Percentiles rank a stretch among this genome's conserved stretches.
Conservation (phyloP, 805 yeast species). For the Metahyphopichia silvanorum region DNA sequence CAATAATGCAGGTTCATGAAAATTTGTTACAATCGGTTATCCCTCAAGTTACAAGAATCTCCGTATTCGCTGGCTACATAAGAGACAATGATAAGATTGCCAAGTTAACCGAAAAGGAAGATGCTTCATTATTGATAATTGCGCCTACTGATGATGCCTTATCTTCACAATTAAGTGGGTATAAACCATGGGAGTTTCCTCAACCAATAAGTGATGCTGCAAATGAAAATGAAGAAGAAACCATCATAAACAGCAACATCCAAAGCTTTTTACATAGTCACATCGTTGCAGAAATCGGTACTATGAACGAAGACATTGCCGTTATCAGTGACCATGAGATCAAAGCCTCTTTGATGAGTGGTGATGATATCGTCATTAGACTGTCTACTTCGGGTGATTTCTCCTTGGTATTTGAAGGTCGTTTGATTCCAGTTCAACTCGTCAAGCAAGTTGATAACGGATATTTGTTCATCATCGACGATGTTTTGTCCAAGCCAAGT, state of each 20-base stretch:
- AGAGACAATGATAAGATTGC: slow-evolving; percentile 57
- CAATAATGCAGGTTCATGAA: slow-evolving; percentile 3
- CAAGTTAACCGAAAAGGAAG: slow-evolving; percentile 42
- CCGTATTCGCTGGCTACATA: slow-evolving; percentile 67
- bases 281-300: slow-evolving; percentile 34
- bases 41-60: slow-evolving; percentile 38
- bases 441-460: slow-evolving; percentile 38
- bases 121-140: slow-evolving; percentile 51
- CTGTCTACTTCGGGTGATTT: slow-evolving; percentile 16
- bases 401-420: slow-evolving; percentile 10
- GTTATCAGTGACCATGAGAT: slow-evolving; percentile 7
- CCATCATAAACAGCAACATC: slow-evolving; percentile 48
- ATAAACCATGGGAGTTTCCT: slow-evolving; percentile 89
- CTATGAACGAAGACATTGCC: slow-evolving; percentile 12
- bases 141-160: slow-evolving; percentile 69
- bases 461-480: slow-evolving; percentile 33
- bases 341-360: slow-evolving; percentile 15
- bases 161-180: slow-evolving; percentile 33
- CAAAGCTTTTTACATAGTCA: slow-evolving; percentile 62
- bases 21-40: slow-evolving; percentile 32
- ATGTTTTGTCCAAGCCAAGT: slow-evolving; percentile 25
- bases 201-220: slow-evolving; percentile 35
- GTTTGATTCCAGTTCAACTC: slow-evolving; percentile 19
- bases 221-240: slow-evolving; percentile 44
- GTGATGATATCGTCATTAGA: slow-evolving; percentile 16